These are phyloP conservation scores for Trichoderma sp. DNA, from an alignment of 2,329 filamentous ascomycete genomes.

Conservation along the genomic window DNA sequence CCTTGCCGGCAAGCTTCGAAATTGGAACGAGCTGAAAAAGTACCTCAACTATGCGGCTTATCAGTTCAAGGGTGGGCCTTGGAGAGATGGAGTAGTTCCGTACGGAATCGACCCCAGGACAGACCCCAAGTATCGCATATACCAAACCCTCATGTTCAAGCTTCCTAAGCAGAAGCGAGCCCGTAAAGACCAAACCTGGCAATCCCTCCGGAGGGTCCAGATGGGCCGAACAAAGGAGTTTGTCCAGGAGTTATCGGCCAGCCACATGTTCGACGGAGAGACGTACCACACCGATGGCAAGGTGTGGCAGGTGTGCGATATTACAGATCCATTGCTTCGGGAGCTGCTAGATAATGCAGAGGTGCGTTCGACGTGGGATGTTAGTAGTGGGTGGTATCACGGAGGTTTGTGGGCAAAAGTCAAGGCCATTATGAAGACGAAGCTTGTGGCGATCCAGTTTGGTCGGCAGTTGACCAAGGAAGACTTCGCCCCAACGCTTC, in stretches of 20 bases:
- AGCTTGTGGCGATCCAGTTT: constrained; percentile 67
- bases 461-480: constrained; percentile 46
- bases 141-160: constrained; percentile 88
- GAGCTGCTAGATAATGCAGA: constrained; percentile 63
- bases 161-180: constrained; percentile 54
- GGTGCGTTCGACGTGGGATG: constrained; percentile 58
- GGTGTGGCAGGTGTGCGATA: constrained; percentile 92
- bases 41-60: constrained; percentile 84
- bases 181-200: constrained; percentile 49
- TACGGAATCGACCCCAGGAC: constrained; percentile 84
- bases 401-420: constrained; percentile 80
- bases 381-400: constrained; percentile 78
- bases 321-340: constrained; percentile 73
- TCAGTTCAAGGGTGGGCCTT: constrained; percentile 89
- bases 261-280: constrained; percentile 81
- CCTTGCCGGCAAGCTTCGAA: constrained; percentile 52
- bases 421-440: constrained; percentile 84
- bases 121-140: constrained; percentile 73
- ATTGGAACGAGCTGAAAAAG: constrained; percentile 63
- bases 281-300: constrained; percentile 76
- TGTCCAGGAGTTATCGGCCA: constrained; percentile 43
- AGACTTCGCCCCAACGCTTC: constrained; percentile 38
- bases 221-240: constrained; percentile 41
- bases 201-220: constrained; percentile 44
- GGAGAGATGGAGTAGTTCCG: constrained; percentile 80